These are phyloP conservation scores for Theobroma cacao DNA, from an alignment of 345 rosid species.

Conservation along the genomic window DNA sequence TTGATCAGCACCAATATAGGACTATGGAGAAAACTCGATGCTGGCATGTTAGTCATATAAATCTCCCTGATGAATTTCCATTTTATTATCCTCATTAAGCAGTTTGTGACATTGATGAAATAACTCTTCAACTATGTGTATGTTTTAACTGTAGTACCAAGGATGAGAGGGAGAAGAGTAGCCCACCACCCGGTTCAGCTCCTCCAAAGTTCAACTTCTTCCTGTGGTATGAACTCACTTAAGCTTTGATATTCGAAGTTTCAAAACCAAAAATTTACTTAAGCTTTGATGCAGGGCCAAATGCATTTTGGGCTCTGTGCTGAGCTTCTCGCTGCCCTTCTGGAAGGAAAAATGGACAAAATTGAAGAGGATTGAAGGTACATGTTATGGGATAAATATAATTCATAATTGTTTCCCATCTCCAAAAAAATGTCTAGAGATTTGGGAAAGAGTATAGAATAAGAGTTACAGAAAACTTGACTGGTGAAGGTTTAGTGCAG, in stretches of 20 bases:
- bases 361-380: conserved; percentile 56
- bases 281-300: conserved; percentile 46
- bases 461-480: not conserved
- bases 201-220: conserved; percentile 33
- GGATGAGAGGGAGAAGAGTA: not conserved
- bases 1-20: not conserved
- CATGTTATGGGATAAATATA: not conserved
- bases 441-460: not conserved
- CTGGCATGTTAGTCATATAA: not conserved
- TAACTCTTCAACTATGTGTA: not conserved
- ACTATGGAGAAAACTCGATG: conserved; percentile 3
- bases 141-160: not conserved
- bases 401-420: not conserved
- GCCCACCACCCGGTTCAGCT: conserved; percentile 17
- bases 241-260: not conserved
- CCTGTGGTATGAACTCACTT: conserved; percentile 30
- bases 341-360: conserved; percentile 48
- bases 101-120: not conserved
- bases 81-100: not conserved
- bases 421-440: not conserved
- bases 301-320: conserved; percentile 52
- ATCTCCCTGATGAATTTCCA: not conserved
- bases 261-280: not conserved
- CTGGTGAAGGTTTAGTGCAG: not conserved
- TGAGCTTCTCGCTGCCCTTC: conserved; percentile 46